Evolutionary conservation across 441 rosid genomes (phyloP), one percentile per base, ranked within the genome.

Genomic region (Adansonia rubrostipa): DNA sequence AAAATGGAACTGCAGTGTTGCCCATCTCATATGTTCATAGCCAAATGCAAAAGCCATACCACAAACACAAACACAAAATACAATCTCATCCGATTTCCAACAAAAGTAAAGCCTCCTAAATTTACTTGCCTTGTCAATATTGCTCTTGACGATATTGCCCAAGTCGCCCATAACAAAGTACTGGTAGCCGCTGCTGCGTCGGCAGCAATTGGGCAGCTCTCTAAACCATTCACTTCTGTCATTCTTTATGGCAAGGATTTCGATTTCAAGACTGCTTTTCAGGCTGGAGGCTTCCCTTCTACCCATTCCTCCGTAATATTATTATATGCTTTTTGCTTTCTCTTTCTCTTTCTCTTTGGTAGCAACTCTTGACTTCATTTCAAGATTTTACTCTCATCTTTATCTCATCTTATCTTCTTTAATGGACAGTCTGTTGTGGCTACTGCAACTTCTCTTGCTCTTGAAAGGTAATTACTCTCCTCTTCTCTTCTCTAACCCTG

Each of bases 271-370:
- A 60, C 87, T 53, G 86, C 89, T 5, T 50, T 92, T 53, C 92
- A 84, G 74, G 88, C 99, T 66, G 98, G 99, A 10, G 99, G 99
- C 45, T 93, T 93, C 86, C 99, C 99, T 82, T 95, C 99, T 54
- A 87, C 96, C 44, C 98, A 95, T 89, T 95, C 99, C 14, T 91
- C 98, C 68, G 99, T 95, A 88, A 76, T 79, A 36, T 36, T 36
- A 36, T 36, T 36, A 36, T 36, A 36, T 36, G 42, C 42, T 36
- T 36, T 9, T 70, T 33, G 17, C 20, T 57, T 9, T 42, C 64
- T 9, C 45, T 63, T 47, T 44, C 47, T 33, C 19, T 45, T 47
- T 14, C 2, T 0, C 28, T 47, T 24, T 47, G 3, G 3, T 47
- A 15, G 15, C 69, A 36, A 36, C 42, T 36, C 42, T 36, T 36